Evolutionary conservation across 208 protist species (phyloP), one percentile per base, ranked within the genome.

Genomic region (Crithidia bombi): DNA sequence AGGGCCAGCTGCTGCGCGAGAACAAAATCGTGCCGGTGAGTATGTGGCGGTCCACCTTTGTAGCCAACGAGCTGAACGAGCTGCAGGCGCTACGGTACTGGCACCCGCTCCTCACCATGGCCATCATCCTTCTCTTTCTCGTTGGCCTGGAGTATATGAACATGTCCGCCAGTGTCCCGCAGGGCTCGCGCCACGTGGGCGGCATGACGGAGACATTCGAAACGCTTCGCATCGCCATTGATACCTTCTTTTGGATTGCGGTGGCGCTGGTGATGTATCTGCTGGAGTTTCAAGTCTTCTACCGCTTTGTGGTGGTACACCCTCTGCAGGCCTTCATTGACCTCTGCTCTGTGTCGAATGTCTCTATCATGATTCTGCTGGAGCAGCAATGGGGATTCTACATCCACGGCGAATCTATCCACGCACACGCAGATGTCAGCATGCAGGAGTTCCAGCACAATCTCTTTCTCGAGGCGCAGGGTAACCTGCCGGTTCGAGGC

Each of bases 381-480:
- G 92, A 97, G 75, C 73, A 75, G 21, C 73, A 90, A 65, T 94
- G 78, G 61, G 92, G 92, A 3, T 98, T 90, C 61, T 98, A 98
- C 79, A 90, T 98, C 38, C 92, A 98, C 66, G 94, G 92, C 44
- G 86, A 96, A 65, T 94, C 88, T 35, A 89, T 97, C 57, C 85
- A 96, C 73, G 81, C 83, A 1, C 79, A 94, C 78, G 81, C 91
- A 3, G 94, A 98, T 66, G 85, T 94, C 15, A 90, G 83, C 63
- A 93, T 97, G 87, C 79, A 92, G 72, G 88, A 96, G 69, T 96
- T 94, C 54, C 91, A 96, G 66, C 73, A 80, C 58, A 91, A 93
- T 64, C 77, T 96, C 5, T 82, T 80, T 28, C 65, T 91, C 0
- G 91, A 94, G 69, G 70, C 87, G 7, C 83, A 96, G 47, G 91